phyloP scores from a whole-genome alignment of 2,329 filamentous ascomycete species.

The Fusarium sp. region DNA sequence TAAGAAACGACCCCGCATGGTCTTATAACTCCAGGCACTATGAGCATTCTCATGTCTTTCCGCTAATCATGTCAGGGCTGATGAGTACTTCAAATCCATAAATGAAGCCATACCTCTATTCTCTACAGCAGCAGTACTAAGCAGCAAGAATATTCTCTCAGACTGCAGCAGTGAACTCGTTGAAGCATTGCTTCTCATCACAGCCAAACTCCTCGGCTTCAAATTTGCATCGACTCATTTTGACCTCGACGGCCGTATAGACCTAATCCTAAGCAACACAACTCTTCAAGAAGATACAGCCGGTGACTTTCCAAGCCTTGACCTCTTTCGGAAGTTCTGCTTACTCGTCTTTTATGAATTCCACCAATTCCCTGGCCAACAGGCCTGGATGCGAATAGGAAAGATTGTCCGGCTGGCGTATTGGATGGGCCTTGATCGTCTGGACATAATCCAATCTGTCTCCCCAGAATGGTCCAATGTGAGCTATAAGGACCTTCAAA shows the following conservation, averaged over 20 bases:
- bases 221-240: neutral
- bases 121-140: neutral
- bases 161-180: neutral
- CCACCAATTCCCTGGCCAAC: neutral
- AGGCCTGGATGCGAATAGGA: neutral
- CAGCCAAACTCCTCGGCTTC: neutral
- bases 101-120: neutral
- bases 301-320: neutral
- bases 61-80: neutral
- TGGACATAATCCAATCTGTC: neutral
- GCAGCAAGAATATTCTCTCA: neutral
- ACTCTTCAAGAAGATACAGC: neutral
- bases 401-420: neutral
- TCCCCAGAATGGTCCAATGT: neutral
- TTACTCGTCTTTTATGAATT: neutral
- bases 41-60: rapidly evolving
- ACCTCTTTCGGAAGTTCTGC: neutral
- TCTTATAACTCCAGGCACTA: rapidly evolving
- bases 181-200: neutral
- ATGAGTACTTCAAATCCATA: neutral
- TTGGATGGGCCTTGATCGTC: neutral
- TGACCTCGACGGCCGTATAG: neutral
- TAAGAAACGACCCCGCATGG: rapidly evolving
- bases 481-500: neutral
- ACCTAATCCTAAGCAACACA: neutral